These are phyloP conservation scores for Bryoerythrophyllum caledonicum DNA, from an alignment of 225 moss, liverwort and hornwort genomes.

Conservation along the genomic window DNA sequence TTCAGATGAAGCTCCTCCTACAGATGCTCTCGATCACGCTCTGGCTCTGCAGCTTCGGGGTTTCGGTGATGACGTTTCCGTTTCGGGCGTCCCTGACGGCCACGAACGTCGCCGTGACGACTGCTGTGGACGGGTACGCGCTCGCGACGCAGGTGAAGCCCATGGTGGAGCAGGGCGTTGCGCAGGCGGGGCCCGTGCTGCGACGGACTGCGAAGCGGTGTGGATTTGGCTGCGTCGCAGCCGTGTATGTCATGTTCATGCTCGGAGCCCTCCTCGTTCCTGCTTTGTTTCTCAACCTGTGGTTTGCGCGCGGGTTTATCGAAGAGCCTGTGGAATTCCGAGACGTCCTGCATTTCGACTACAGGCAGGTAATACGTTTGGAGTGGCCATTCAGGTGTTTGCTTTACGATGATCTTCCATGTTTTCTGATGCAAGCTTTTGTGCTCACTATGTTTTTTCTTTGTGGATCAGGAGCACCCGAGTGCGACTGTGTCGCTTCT, in stretches of 20 bases:
- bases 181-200: conserved; percentile 55
- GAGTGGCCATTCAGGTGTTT: background rate
- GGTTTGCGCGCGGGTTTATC: conserved; percentile 52
- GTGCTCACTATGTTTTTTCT: conserved; percentile 13
- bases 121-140: conserved; percentile 53
- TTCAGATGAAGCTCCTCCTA: conserved; percentile 70
- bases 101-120: conserved; percentile 43
- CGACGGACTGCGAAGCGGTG: conserved; percentile 56
- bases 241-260: conserved; percentile 66
- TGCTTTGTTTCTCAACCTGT: conserved; percentile 57
- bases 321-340: conserved; percentile 70
- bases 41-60: conserved; percentile 53
- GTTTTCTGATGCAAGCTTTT: background rate
- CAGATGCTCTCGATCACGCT: conserved; percentile 51
- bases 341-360: conserved; percentile 79
- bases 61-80: conserved; percentile 53
- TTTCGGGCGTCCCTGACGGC: conserved; percentile 54
- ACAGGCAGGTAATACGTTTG: conserved; percentile 54
- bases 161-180: conserved; percentile 48
- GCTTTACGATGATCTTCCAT: too few species aligned
- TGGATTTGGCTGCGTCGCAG: conserved; percentile 65
- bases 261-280: conserved; percentile 68
- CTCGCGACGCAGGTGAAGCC: conserved; percentile 55
- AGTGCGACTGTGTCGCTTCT: conserved; percentile 56
- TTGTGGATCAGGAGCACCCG: conserved; percentile 40